Conservation (phyloP, 192 early-diverging fungal species). For the Backusella macrospora region DNA sequence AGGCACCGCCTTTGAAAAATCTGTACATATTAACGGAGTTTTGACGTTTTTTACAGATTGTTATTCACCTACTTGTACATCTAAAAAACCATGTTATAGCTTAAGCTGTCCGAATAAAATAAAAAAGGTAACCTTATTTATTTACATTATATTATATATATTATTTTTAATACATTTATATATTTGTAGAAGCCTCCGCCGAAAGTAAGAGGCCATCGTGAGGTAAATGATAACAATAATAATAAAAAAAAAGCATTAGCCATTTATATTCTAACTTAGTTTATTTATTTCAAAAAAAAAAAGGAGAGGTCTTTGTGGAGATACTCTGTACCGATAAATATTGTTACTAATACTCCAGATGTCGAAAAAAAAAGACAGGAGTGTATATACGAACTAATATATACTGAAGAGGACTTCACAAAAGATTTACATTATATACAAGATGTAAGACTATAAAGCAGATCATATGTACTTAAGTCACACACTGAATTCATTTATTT, state of each 20-base stretch:
- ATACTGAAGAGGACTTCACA: slow-evolving; percentile 89
- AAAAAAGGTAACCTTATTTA: slow-evolving; percentile 50
- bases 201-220: slow-evolving; percentile 26
- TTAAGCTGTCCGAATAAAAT: slow-evolving; percentile 79
- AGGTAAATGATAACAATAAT: slow-evolving; percentile 40
- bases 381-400: slow-evolving; percentile 88
- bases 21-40: slow-evolving; percentile 56
- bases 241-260: neutral
- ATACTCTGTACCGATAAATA: slow-evolving; percentile 76
- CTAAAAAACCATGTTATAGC: slow-evolving; percentile 83
- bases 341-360: slow-evolving; percentile 70
- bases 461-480: neutral
- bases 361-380: slow-evolving; percentile 89
- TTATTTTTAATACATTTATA: neutral
- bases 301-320: slow-evolving; percentile 68
- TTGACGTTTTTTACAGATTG: slow-evolving; percentile 89
- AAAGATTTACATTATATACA: slow-evolving; percentile 80
- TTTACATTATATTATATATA: neutral
- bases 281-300: neutral
- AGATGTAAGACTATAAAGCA: slow-evolving; percentile 50
- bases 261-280: slow-evolving; percentile 3
- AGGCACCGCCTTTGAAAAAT: neutral
- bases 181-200: slow-evolving; percentile 14
- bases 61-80: slow-evolving; percentile 90
- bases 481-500: neutral